Base-by-base conservation (phyloP, 23 red algal genomes). In the Gracilaria gracilis region DNA sequence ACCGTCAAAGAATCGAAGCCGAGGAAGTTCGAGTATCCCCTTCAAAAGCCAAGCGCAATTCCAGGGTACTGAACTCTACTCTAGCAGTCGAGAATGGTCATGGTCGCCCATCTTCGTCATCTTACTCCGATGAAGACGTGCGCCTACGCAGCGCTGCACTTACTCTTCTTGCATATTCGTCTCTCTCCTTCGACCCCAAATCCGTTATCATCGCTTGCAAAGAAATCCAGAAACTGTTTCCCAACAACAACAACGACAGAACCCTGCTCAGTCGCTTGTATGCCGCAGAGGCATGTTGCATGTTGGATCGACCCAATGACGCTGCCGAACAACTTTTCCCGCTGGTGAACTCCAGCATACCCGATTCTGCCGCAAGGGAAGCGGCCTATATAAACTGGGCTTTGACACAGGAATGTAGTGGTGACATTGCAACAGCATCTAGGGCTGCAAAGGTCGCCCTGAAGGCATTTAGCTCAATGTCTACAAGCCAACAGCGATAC, bases 221-320 rank as follows among this genome's bases (percentile, higher is more conserved):
- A 36, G 62, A 84, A 72, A 61, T 92, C 23, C 51, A 73, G 24
- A 61, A 49, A 49, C 80, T 83, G 21, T 84, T 53, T 75, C 89
- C 79, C 3, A 74, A 83, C 35, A 29, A 42, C n/a, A 78, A 84
- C 33, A 84, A 84, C 58, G 89, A 92, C 40, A 77, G 67, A 76
- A 53, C 44, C 3, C 7, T 84, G 12, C 89, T 92, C 31, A 78
- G 79, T 69, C 89, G 69, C 19, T 65, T 92, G 23, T 92, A 92
- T 64, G 89, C 79, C 27, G 89, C 89, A 40, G 89, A 92, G 75
- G 89, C 89, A 20, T 76, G 51, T 15, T 92, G 89, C 40, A 57
- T 79, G 49, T 69, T 92, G 51, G 46, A 78, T 21, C 78, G 89
- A 20, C 61, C 89, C 6, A 65, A 66, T 5, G 89, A 92, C 21